Base-by-base conservation (phyloP, 179 eudicot genomes). In the Camellia oleifera region DNA sequence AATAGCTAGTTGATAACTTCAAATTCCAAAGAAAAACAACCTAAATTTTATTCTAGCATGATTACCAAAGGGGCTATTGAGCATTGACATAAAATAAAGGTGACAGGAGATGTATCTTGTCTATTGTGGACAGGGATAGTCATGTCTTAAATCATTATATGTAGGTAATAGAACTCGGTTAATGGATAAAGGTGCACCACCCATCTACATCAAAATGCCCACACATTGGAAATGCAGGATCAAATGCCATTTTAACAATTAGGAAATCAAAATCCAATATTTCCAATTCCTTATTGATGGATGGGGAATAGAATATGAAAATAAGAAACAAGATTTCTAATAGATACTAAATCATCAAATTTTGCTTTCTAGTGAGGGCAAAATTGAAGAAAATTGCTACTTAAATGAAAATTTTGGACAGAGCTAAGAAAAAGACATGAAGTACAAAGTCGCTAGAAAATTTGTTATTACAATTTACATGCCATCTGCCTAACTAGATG, bases 391-490 rank as follows among this genome's bases (percentile, higher is more conserved):
- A 32, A 50, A 18, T 9, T 20, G 9, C 3, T 14, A 18, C 0
- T 71, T 12, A 56, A 54, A 26, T 0, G 62, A 7, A 58, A 54
- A 56, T 4, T 14, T 2, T 14, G 63, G 48, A 23, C n/a, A 23
- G 61, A 26, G 61, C 57, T 2, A 50, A 53, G 48, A 72, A 54
- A 26, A 20, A 23, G 57, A 8, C 4, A 45, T 26, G 5, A 67
- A 44, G 23, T 23, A 72, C 74, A 5, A 72, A 52, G 75, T 52
- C 26, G 48, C 48, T n/a, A 58, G 67, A 75, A 75, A 75, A 60
- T 45, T 75, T 4, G 5, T 18, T 8, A 26, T 10, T 42, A 32
- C 40, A 32, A 32, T 32, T 32, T 32, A n/a, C 26, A 62, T 76
- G 42, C 17, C 5, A 76, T n/a, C 62, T 26, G 23, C 61, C 18